phyloP scores from a whole-genome alignment of 345 rosid genomes.

The Eucalyptus camaldulensis region DNA sequence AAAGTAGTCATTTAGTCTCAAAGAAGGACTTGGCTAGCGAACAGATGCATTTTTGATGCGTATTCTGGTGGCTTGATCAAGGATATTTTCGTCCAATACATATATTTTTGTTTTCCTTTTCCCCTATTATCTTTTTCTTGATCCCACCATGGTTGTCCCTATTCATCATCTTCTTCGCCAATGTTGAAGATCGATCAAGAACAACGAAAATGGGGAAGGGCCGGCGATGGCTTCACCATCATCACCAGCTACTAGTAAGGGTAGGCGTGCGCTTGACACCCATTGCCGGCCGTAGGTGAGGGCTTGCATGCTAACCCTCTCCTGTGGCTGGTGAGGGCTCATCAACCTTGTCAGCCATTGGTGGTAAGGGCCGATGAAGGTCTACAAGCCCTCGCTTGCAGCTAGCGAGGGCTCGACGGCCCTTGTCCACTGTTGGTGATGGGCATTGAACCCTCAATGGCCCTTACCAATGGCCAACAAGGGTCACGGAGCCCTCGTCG shows the following conservation, averaged over 20 bases:
- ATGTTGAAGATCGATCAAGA: no score
- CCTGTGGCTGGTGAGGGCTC: no score
- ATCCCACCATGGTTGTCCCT: no score
- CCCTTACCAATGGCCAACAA: accelerated
- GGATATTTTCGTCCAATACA: no score
- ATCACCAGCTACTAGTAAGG: accelerated
- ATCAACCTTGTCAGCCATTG: accelerated
- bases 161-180: no score
- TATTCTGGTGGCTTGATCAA: no score
- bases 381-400: accelerated
- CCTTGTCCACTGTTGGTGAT: accelerated
- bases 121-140: accelerated
- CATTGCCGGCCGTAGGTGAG: accelerated
- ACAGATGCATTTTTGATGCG: accelerated
- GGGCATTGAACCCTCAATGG: accelerated
- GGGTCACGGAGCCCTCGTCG: accelerated
- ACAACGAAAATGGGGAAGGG: accelerated
- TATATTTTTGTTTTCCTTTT: no score
- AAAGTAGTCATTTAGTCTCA: no score
- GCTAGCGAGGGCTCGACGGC: no score
- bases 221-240: accelerated
- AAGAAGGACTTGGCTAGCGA: accelerated
- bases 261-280: accelerated
- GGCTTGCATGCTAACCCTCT: accelerated
- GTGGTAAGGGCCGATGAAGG: no score